Evolutionary conservation across 2,329 filamentous ascomycete genomes (phyloP), one percentile per base, ranked within the genome.

Genomic region (Claviceps sp.): DNA sequence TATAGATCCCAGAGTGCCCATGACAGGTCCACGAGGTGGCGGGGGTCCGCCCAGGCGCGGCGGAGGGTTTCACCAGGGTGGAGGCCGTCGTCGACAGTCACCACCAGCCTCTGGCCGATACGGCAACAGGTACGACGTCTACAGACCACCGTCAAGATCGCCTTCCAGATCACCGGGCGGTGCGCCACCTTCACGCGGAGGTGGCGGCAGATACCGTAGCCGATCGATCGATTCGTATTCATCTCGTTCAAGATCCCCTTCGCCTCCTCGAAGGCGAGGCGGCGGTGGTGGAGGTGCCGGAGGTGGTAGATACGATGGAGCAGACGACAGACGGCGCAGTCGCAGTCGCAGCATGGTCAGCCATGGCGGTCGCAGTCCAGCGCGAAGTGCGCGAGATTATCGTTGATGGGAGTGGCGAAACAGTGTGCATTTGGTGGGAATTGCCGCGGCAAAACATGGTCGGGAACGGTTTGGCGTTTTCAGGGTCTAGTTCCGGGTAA

Each of bases 131-230:
- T 70, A 73, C 48, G 78, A 84, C 58, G 76, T 74, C 30, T 86
- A 85, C 63, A 75, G 82, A 5, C 82, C 82, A n/a, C 72, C 73
- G 26, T 79, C 79, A 1, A 61, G 71, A 6, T 80, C 48, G 59
- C 66, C n/a, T 50, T 75, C 51, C 13, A 52, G 53, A 37, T 74
- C 73, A 38, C 65, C 72, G 26, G 70, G 70, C 16, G 71, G 70
- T 18, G 71, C 70, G 18, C 68, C 69, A 40, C 64, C 64, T 24
- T 58, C 63, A 16, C 61, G 64, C 41, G 63, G 60, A 20, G 56
- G 51, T n/a, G 56, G 62, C 18, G 63, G 60, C 26, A 66, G 71
- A 52, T 73, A 74, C 56, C 70, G 74, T 45, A 73, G 70, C 52
- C 67, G 72, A 5, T 76, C 73, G 4, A 63, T 56, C 38, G 60